Evolutionary conservation across 192 early-diverging fungal species (phyloP), one percentile per base, ranked within the genome.

Genomic region (Paraglomus brasilianum): DNA sequence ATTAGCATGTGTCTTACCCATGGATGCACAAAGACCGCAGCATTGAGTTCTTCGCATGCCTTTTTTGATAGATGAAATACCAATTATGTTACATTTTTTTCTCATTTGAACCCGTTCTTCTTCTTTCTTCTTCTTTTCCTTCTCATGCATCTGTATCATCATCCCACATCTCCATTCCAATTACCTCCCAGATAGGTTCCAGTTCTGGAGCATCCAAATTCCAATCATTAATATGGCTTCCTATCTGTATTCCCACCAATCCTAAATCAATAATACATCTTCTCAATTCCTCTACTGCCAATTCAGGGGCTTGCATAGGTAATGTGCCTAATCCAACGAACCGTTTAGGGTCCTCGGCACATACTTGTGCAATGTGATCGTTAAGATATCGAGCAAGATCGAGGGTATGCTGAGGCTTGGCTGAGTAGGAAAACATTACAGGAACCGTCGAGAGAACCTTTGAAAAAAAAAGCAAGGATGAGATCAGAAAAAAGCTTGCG

Each of bases 161-260:
- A 30, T 30, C 30, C 3, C 30, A 30, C 30, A 30, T 30, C 30
- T 30, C 8, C 11, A 21, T 17, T 5, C 15, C 24, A 67, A 45
- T 3, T 46, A 74, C 73, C 21, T 77, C 71, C 87, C 87, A 88
- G 49, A 88, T 74, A 10, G 78, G 80, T 56, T 88, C 83, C 46
- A 88, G 72, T 60, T 88, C 87, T 14, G 85, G 86, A 4, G 87
- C 86, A 60, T 88, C 87, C 51, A 88, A 70, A 72, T 88, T 88
- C 87, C 87, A 88, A 48, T 88, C 84, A 38, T 82, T 82, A 46
- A 85, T 74, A 21, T 87, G 85, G 62, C 82, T 82, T 66, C 87
- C 87, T 50, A 88, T 89, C 74, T 88, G 87, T 38, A 86, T 77
- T 10, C 87, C 87, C 5, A 74, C 66, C 47, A 88, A 61, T 4